These are phyloP conservation scores for Vitis hybrid DNA, from an alignment of 177 flowering plant species.

Conservation along the genomic window DNA sequence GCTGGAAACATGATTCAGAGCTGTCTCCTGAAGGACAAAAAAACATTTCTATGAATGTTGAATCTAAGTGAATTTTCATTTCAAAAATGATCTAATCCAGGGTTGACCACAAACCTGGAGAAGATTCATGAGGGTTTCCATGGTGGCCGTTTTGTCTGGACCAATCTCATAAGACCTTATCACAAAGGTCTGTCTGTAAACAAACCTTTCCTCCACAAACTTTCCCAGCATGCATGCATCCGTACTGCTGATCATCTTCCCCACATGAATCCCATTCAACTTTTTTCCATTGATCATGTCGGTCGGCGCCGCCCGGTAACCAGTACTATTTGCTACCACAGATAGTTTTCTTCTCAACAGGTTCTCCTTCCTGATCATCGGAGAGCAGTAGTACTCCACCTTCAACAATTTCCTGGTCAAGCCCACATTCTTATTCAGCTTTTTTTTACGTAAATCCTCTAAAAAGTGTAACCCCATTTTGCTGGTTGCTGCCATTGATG, in stretches of 20 bases:
- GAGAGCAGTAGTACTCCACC: background rate
- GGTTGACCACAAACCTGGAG: constrained; percentile 53
- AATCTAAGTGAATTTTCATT: background rate
- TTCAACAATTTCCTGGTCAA: background rate
- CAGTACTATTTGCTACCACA: constrained; percentile 10
- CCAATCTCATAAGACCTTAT: constrained; percentile 88
- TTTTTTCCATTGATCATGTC: constrained; percentile 53
- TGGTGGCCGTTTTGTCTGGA: constrained; percentile 76
- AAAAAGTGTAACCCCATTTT: background rate
- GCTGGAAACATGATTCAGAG: constrained; percentile 64
- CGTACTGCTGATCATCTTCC: constrained; percentile 11
- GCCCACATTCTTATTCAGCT: background rate
- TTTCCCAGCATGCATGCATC: constrained; percentile 44
- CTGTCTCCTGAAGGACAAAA: constrained; percentile 57
- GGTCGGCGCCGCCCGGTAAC: constrained; percentile 10
- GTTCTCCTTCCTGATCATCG: no score
- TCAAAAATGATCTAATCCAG: background rate
- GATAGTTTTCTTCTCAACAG: background rate
- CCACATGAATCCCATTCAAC: constrained; percentile 37
- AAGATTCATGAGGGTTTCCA: constrained; percentile 82
- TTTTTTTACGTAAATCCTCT: constrained; percentile 1
- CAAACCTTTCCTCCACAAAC: constrained; percentile 53
- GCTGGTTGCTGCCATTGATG: constrained; percentile 22
- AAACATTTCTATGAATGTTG: background rate
- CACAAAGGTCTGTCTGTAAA: constrained; percentile 59